A percentile compares a stretch with the other conserved stretches of the same genome.
Conservation (phyloP, 1,139 yeast species). For the Pichia terricola region DNA sequence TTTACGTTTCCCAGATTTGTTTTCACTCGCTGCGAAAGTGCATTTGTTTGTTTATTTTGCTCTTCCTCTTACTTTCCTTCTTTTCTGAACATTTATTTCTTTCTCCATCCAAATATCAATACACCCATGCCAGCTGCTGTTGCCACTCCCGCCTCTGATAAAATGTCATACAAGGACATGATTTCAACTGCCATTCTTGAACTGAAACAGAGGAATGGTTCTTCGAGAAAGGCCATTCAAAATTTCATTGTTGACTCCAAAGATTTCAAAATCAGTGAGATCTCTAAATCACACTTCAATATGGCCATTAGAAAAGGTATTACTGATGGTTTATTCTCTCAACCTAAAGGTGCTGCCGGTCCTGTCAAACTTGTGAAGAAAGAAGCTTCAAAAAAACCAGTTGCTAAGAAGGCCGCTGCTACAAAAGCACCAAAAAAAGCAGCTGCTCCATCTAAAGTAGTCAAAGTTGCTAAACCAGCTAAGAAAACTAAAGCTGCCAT, state of each 20-base stretch:
- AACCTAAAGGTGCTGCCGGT: conserved; percentile 84
- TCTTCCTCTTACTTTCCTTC: too few relatives aligned
- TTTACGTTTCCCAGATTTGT: too few relatives aligned
- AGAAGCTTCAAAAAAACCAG: conserved; percentile 16
- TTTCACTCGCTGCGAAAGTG: too few relatives aligned
- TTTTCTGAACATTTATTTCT: too few relatives aligned
- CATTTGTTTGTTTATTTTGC: too few relatives aligned
- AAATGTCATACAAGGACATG: conserved; percentile 39
- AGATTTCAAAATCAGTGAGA: background rate
- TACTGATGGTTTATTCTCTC: conserved; percentile 62
- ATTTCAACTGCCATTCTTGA: conserved; percentile 64
- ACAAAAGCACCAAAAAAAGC: conserved; percentile 12
- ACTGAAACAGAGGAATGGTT: conserved; percentile 76
- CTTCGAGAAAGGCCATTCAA: conserved; percentile 62
- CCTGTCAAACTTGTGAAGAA: conserved; percentile 52
- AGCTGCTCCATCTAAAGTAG: conserved; percentile 1
- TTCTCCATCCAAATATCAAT: too few relatives aligned
- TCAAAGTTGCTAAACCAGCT: conserved; percentile 1
- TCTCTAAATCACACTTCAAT: background rate
- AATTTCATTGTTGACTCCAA: conserved; percentile 28
- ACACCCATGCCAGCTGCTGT: too few relatives aligned
- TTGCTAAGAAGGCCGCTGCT: conserved; percentile 17
- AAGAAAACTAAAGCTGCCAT: conserved; percentile 8
- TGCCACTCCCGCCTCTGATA: background rate
- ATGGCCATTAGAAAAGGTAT: conserved; percentile 61